These are phyloP conservation scores for Triglochin maritima DNA, from an alignment of 106 monocot species.

Conservation along the genomic window DNA sequence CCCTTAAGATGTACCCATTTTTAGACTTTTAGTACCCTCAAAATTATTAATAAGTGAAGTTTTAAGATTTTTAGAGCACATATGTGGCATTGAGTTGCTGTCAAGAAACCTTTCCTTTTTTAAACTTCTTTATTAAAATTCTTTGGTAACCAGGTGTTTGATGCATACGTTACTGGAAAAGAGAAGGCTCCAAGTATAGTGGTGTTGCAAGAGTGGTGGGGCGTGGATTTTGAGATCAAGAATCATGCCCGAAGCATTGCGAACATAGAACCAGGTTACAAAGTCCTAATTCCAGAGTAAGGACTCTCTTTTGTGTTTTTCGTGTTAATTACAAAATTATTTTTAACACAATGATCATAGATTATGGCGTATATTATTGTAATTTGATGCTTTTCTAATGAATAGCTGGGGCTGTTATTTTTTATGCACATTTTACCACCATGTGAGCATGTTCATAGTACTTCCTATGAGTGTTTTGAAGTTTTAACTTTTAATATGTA, in stretches of 20 bases:
- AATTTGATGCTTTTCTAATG: no score
- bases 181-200: slow-evolving; percentile 90
- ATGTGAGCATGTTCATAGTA: neutral
- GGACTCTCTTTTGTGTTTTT: neutral
- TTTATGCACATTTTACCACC: neutral
- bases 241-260: slow-evolving; percentile 85
- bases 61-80: no score
- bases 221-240: slow-evolving; percentile 92
- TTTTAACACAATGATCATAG: no score
- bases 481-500: neutral
- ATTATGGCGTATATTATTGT: no score
- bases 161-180: slow-evolving; percentile 87
- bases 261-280: slow-evolving; percentile 54
- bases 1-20: no score
- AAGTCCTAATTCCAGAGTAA: slow-evolving; percentile 95
- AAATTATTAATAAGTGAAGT: no score
- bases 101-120: neutral
- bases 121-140: neutral
- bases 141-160: slow-evolving; percentile 41
- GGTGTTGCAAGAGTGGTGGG: slow-evolving; percentile 98
- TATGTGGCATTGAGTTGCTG: neutral
- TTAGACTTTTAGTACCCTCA: no score
- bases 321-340: neutral
- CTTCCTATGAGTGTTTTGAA: slow-evolving; percentile 2
- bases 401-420: neutral